Evolutionary conservation across 495 filamentous ascomycete species (phyloP).

Genomic region (Aspergillus kassunensis): DNA sequence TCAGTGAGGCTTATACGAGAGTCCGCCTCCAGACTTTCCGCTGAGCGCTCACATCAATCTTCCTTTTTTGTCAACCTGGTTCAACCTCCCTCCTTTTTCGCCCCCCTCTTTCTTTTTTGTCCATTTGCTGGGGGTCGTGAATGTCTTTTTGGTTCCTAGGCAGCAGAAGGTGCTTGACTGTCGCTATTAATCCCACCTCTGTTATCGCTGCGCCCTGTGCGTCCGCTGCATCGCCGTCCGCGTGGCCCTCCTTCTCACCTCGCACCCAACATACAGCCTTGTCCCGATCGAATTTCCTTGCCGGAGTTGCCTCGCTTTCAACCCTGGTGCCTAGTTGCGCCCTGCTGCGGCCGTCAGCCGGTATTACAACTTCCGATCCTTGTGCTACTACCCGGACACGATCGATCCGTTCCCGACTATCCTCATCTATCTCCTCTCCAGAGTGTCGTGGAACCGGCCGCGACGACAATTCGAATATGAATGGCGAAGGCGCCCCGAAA

Average conservation of each 20-base stretch:
- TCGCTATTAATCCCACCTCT: conserved; percentile 16
- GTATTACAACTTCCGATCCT: not conserved
- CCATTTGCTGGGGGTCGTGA: conserved; percentile 20
- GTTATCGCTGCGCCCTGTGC: conserved; percentile 3
- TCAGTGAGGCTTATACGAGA: conserved; percentile 1
- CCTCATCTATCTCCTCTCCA: conserved; percentile 9
- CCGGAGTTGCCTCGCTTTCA: not conserved
- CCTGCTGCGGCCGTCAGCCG: conserved; percentile 10
- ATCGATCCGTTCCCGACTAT: conserved; percentile 9
- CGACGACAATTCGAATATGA: conserved; percentile 45
- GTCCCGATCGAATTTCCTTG: not conserved
- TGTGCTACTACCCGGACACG: conserved; percentile 1
- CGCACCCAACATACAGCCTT: not conserved
- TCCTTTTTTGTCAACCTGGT: conserved; percentile 8
- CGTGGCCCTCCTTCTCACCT: not conserved
- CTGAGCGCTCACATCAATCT: conserved; percentile 4
- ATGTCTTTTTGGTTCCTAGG: conserved; percentile 28
- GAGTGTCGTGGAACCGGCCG: conserved; percentile 1
- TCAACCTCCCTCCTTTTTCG: not conserved
- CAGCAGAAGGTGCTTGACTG: conserved; percentile 31
- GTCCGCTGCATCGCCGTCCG: conserved; percentile 10
- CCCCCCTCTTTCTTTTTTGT: conserved; percentile 10
- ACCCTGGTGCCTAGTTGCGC: not conserved
- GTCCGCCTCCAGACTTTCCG: not conserved
- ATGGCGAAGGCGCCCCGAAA: conserved; percentile 51